Base-by-base conservation (phyloP, 176 grass and related monocot species). In the Juncus effusus region DNA sequence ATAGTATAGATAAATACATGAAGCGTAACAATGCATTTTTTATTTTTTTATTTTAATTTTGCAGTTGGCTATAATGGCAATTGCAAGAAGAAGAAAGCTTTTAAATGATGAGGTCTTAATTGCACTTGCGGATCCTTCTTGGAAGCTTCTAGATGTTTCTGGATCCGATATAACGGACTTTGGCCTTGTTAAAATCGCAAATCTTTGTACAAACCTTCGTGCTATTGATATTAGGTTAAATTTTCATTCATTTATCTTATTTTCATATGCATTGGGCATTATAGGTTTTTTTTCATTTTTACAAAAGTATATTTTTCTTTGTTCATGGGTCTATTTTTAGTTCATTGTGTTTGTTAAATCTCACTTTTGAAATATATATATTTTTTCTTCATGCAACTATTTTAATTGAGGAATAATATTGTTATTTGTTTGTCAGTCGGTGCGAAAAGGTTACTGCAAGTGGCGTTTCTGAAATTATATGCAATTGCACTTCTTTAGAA, bases 191-290 rank as follows among this genome's bases (percentile, higher is more conserved):
- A 74, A 59, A 64, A 79, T 78, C 10, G 80, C 88, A 75, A 86
- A 60, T 54, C 78, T 84, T 61, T 92, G 85, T 76, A 92, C 73
- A 60, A 84, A 82, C 64, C 79, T 97, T 51, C 64, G 61, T 4
- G 94, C 94, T 41, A 51, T 92, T 77, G 94, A 97, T 92, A 86
- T 93, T 64, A 89, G 94, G 94, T 97, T 78, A 80, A 74, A 10
- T 63, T 6, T 63, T 5, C 41, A 9, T 19, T 11, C 11, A 63
- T 28, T 12, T 37, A 40, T 63, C 4, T 67, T 36, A 14, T 67
- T 13, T 49, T 67, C 51, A 63, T 19, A 6, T 36, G 13, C 41
- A 38, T 19, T 63, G 16, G 19, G 19, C 19, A 28, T 28, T 28
- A 28, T 28, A 28, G 19, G 19, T 1, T 28, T 28, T 28, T 28